phyloP scores from a whole-genome alignment of 2,329 filamentous ascomycete species.

The Berkeleyomyces rouxiae region DNA sequence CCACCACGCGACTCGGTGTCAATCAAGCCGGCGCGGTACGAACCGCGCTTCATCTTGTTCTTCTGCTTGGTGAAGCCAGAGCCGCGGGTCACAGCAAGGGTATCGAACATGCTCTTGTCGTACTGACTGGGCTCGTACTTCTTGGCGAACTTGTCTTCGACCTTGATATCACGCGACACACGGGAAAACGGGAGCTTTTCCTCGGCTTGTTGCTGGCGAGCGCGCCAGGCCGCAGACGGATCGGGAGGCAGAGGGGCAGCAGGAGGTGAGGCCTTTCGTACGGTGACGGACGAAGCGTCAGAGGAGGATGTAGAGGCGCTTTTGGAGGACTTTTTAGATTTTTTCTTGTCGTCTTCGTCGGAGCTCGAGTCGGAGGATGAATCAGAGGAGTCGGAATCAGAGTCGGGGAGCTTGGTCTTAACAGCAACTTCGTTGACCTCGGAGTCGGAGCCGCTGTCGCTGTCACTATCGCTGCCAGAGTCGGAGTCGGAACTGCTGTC shows the following conservation, averaged over 20 bases:
- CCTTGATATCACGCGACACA: conserved; percentile 50
- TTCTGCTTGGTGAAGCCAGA: conserved; percentile 99
- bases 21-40: conserved; percentile 76
- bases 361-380: conserved; percentile 20
- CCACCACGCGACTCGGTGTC: conserved; percentile 69
- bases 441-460: conserved; percentile 14
- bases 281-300: conserved; percentile 30
- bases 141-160: conserved; percentile 53
- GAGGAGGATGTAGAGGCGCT: conserved; percentile 24
- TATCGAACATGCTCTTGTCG: conserved; percentile 72
- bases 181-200: conserved; percentile 59
- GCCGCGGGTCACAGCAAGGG: conserved; percentile 78
- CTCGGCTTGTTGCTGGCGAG: conserved; percentile 28
- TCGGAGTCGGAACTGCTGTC: conserved; percentile 16
- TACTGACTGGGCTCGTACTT: conserved; percentile 84
- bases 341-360: conserved; percentile 16
- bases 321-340: conserved; percentile 16
- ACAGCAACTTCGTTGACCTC: conserved; percentile 13
- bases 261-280: conserved; percentile 35
- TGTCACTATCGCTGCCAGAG: conserved; percentile 9
- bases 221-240: conserved; percentile 25
- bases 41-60: conserved; percentile 93
- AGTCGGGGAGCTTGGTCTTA: conserved; percentile 14
- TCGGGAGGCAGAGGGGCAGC: conserved; percentile 37
- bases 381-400: conserved; percentile 23